These are phyloP conservation scores for Naematelia encephala DNA, from an alignment of 768 basidiomycete species.

Conservation along the genomic window DNA sequence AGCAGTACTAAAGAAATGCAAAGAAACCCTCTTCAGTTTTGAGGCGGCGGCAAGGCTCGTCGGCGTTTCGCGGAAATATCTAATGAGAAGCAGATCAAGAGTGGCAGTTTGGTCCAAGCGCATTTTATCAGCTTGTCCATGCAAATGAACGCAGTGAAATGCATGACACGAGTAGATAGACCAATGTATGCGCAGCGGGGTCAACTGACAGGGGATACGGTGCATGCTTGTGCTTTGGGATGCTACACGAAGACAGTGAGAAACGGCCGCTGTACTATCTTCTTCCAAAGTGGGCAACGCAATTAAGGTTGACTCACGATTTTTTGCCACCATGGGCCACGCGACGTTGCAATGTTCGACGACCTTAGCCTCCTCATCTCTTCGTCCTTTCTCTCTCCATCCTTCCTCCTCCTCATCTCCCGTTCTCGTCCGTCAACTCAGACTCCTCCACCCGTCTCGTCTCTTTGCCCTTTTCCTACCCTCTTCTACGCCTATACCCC, in stretches of 20 bases:
- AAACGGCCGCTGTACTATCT: neutral
- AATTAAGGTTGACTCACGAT: neutral
- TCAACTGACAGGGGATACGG: too few relatives aligned
- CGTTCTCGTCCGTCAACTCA: neutral
- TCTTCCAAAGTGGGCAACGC: too few relatives aligned
- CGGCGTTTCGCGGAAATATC: neutral
- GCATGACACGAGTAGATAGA: too few relatives aligned
- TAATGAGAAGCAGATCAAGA: neutral
- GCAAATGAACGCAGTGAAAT: too few relatives aligned
- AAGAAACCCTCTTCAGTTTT: neutral
- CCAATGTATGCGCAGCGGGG: too few relatives aligned
- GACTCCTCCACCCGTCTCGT: neutral
- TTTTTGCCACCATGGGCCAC: neutral
- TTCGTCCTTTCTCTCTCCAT: conserved; percentile 4
- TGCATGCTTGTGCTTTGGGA: too few relatives aligned
- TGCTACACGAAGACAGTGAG: neutral
- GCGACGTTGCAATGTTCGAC: too few relatives aligned
- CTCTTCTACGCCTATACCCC: neutral
- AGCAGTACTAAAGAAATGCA: neutral
- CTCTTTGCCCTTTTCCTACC: neutral
- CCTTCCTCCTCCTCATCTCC: conserved; percentile 5
- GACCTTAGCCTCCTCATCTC: neutral
- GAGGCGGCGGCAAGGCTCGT: neutral
- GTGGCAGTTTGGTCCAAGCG: conserved; percentile 8
- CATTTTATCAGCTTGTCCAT: too few relatives aligned